A percentile compares a stretch with the other conserved stretches of the same genome.
Evolutionary conservation across 176 grass and related monocot genomes (phyloP).

Genomic region (Avena eriantha): DNA sequence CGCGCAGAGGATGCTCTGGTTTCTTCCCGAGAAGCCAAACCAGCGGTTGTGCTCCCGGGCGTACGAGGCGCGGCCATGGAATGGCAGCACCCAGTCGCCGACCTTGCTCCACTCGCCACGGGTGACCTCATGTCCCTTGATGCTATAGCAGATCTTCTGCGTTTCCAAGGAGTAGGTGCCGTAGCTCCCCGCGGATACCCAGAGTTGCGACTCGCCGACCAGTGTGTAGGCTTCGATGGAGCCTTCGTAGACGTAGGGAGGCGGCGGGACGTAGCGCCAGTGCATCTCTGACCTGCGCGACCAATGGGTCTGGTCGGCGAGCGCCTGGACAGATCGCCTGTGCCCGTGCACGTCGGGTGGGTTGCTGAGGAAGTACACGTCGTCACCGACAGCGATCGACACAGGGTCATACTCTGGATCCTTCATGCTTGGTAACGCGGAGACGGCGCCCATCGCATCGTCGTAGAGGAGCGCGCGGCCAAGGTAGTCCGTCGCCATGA

Average conservation of each 20-base stretch:
- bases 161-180: constrained; percentile 10
- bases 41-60: constrained; percentile 9
- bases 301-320: constrained; percentile 16
- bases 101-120: constrained; percentile 22
- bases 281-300: constrained; percentile 16
- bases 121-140: not conserved
- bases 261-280: not conserved
- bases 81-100: not conserved
- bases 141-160: not conserved
- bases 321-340: not conserved
- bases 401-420: not conserved
- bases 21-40: not conserved
- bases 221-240: constrained; percentile 2
- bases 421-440: not conserved
- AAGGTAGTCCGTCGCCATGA: constrained; percentile 6
- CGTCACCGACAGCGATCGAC: constrained; percentile 24
- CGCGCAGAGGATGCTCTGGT: not conserved
- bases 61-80: not conserved
- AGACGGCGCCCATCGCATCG: not conserved
- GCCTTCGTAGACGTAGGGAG: not conserved
- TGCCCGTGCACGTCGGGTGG: not conserved
- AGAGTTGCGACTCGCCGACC: constrained; percentile 5
- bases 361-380: constrained; percentile 12
- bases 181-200: not conserved
- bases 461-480: constrained; percentile 25